Evolutionary conservation across 768 basidiomycete species (phyloP), one percentile per base, ranked within the genome.

Genomic region (Cyclocybe aegerita): DNA sequence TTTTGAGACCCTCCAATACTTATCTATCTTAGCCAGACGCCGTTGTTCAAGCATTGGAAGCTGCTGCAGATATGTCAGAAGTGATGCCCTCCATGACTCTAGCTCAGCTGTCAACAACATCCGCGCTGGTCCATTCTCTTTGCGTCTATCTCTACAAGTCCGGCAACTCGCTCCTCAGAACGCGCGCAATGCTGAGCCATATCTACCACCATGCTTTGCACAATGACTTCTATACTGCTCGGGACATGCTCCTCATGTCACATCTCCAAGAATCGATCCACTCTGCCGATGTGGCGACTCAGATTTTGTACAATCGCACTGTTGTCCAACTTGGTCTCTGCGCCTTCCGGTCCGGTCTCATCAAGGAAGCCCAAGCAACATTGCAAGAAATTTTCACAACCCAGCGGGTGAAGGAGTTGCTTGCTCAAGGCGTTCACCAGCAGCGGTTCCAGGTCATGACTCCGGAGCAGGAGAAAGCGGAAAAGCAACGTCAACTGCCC

Each of bases 171-270:
- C 82, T 98, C 46, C 77, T 98, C 46, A 89, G 96, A 48, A 98
- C 97, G 9, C 86, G 97, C 54, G 96, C 97, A 7, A 96, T 99
- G 86, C 85, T 99, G 46, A 88, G 88, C 63, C 97, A 99, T 66
- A 93, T 98, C 65, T 99, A 94, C 69, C 95, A 98, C 69, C 86
- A 94, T 63, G 97, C 96, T 23, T 81, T 97, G 30, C 93, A 95
- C 68, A 97, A 98, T 60, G 89, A 96, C 63, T 99, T 93, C 75
- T 83, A 97, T 74, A 93, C 91, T 23, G 90, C 97, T 8, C 90
- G 97, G 29, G 97, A 99, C 72, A 95, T 98, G 90, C 73, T 99
- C 34, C 76, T 99, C 53, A 98, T 99, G 97, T 98, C 95, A 4
- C 97, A 98, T 67, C 80, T 99, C 43, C 96, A 98, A 69, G 95